phyloP scores from a whole-genome alignment of 2,329 filamentous ascomycete species.

The Hymenoscyphus fructigenus region DNA sequence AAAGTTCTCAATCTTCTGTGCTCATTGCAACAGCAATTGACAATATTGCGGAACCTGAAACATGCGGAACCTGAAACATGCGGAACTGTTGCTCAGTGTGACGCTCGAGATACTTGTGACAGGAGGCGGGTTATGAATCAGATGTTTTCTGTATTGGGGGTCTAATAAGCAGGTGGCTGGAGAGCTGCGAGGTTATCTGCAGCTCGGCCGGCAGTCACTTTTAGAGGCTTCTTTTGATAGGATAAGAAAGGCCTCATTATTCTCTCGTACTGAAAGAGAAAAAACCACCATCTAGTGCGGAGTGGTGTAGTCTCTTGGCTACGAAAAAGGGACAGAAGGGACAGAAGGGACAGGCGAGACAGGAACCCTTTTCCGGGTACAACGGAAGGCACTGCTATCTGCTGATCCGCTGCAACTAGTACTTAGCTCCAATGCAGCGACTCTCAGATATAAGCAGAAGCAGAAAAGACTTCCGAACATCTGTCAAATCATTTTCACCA shows the following conservation, averaged over 20 bases:
- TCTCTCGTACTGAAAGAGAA: not conserved
- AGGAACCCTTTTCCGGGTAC: not conserved
- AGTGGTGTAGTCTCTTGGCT: not conserved
- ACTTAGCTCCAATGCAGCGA: not conserved
- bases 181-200: not conserved
- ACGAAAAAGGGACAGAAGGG: not conserved
- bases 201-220: not conserved
- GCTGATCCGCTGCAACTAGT: slow-evolving; percentile 1
- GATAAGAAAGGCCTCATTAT: not conserved
- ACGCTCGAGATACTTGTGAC: not conserved
- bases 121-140: not conserved
- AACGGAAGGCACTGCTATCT: not conserved
- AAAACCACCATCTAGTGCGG: not conserved
- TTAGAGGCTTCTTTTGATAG: not conserved
- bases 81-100: not conserved
- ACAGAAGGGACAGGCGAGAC: no score
- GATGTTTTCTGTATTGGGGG: not conserved
- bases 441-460: not conserved
- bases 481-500: not conserved
- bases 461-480: not conserved
- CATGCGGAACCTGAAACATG: no score
- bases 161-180: not conserved
- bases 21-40: not conserved
- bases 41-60: not conserved
- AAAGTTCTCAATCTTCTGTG: not conserved